phyloP scores from a whole-genome alignment of 2,329 filamentous ascomycete species.

The Ceratocystis cubensis region DNA sequence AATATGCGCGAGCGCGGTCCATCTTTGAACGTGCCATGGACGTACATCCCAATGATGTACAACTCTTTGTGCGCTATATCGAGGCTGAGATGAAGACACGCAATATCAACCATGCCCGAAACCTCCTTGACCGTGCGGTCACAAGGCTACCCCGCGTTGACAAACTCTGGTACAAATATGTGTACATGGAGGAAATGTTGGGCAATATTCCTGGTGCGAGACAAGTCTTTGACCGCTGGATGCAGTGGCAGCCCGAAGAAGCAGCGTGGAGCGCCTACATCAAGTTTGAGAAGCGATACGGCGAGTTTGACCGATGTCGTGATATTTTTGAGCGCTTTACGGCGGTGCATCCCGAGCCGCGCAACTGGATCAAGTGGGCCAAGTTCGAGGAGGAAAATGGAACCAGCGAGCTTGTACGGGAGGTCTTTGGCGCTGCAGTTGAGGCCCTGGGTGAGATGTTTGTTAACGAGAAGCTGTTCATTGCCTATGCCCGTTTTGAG shows the following conservation, averaged over 20 bases:
- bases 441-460: slow-evolving; percentile 88
- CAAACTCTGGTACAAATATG: slow-evolving; percentile 99
- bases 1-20: slow-evolving; percentile 79
- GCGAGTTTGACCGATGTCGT: slow-evolving; percentile 79
- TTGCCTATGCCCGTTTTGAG: slow-evolving; percentile 90
- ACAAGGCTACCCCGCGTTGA: slow-evolving; percentile 81
- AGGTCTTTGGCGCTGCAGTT: slow-evolving; percentile 80
- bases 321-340: slow-evolving; percentile 85
- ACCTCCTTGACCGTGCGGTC: slow-evolving; percentile 87
- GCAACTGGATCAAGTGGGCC: slow-evolving; percentile 98
- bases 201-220: slow-evolving; percentile 85
- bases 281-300: slow-evolving; percentile 90
- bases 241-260: slow-evolving; percentile 96
- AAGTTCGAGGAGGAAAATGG: slow-evolving; percentile 94
- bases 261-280: slow-evolving; percentile 93
- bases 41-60: slow-evolving; percentile 74
- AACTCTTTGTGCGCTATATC: slow-evolving; percentile 84
- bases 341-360: slow-evolving; percentile 80
- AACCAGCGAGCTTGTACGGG: slow-evolving; percentile 78
- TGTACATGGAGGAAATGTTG: slow-evolving; percentile 96
- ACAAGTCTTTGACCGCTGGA: slow-evolving; percentile 94
- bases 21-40: slow-evolving; percentile 93
- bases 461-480: slow-evolving; percentile 91
- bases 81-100: slow-evolving; percentile 87
- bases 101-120: slow-evolving; percentile 94